These are phyloP conservation scores for Plasmodium blacklocki DNA, from an alignment of 169 alveolate species.

Conservation along the genomic window DNA sequence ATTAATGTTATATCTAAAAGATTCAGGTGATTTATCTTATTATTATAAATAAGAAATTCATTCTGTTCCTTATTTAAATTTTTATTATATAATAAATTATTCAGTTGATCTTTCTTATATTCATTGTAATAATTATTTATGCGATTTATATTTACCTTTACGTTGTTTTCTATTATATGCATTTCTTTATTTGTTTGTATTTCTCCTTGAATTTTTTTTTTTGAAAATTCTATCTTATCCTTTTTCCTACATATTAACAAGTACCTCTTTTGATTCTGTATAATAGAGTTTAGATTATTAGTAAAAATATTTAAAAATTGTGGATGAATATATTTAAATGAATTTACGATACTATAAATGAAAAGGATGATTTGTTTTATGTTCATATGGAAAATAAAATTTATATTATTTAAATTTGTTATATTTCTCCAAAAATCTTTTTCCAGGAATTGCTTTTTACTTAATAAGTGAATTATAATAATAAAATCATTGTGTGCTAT, in stretches of 20 bases:
- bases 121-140: slow-evolving; percentile 4
- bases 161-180: too few relatives aligned
- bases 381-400: slow-evolving; percentile 54
- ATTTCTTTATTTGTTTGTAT: too few relatives aligned
- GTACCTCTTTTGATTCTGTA: slow-evolving; percentile 28
- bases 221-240: neutral
- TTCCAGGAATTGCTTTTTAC: slow-evolving; percentile 32
- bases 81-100: neutral
- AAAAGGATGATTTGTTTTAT: slow-evolving; percentile 57
- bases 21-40: slow-evolving; percentile 26
- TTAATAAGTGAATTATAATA: slow-evolving; percentile 56
- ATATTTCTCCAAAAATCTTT: slow-evolving; percentile 62
- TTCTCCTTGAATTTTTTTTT: neutral
- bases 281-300: slow-evolving; percentile 19
- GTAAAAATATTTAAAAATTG: slow-evolving; percentile 47
- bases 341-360: slow-evolving; percentile 43
- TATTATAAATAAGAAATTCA: neutral
- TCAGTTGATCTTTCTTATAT: neutral
- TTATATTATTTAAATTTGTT: slow-evolving; percentile 33
- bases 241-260: slow-evolving; percentile 8
- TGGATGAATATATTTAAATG: slow-evolving; percentile 15
- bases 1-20: slow-evolving; percentile 51
- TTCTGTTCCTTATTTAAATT: neutral
- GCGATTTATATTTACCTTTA: neutral
- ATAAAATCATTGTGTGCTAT: slow-evolving; percentile 36